Evolutionary conservation across 768 basidiomycete genomes (phyloP).

Genomic region (Phlebiopsis gigantea): DNA sequence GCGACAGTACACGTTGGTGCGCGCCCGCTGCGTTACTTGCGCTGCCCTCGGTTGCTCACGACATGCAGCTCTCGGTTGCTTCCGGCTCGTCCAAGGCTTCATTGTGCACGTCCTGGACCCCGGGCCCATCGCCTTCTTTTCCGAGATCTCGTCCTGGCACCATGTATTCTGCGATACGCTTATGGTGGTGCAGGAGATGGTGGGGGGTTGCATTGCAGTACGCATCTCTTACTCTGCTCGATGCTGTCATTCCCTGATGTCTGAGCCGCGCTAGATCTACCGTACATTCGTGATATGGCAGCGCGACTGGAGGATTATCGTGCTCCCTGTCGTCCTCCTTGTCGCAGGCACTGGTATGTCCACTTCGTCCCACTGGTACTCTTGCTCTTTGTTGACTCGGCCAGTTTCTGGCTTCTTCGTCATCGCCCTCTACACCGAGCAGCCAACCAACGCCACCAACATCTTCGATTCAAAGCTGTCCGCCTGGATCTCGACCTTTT

Average conservation of each 20-base stretch:
- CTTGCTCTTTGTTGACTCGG: background rate
- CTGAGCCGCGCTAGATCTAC: slow-evolving; percentile 7
- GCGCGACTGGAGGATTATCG: slow-evolving; percentile 14
- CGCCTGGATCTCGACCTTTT: slow-evolving; percentile 19
- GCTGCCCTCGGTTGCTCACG: background rate
- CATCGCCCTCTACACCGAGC: background rate
- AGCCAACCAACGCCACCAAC: slow-evolving; percentile 2
- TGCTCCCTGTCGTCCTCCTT: slow-evolving; percentile 13
- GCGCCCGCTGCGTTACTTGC: background rate
- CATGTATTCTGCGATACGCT: slow-evolving; percentile 10
- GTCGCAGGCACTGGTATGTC: slow-evolving; percentile 14
- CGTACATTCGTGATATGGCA: slow-evolving; percentile 14
- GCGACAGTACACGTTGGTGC: slow-evolving; percentile 2
- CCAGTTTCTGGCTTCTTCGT: slow-evolving; percentile 15
- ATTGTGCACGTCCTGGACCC: slow-evolving; percentile 2
- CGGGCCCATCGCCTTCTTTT: slow-evolving; percentile 2
- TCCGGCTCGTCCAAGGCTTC: slow-evolving; percentile 9
- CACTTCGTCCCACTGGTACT: background rate
- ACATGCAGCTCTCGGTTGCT: slow-evolving; percentile 6
- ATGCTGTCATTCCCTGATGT: background rate
- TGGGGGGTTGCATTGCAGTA: slow-evolving; percentile 9
- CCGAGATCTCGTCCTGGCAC: slow-evolving; percentile 4
- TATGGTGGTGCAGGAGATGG: slow-evolving; percentile 7
- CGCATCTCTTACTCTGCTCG: background rate
- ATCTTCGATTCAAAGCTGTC: slow-evolving; percentile 18